These are phyloP conservation scores for Fraxinus angustifolia DNA, from an alignment of 305 asterid species.

Conservation along the genomic window DNA sequence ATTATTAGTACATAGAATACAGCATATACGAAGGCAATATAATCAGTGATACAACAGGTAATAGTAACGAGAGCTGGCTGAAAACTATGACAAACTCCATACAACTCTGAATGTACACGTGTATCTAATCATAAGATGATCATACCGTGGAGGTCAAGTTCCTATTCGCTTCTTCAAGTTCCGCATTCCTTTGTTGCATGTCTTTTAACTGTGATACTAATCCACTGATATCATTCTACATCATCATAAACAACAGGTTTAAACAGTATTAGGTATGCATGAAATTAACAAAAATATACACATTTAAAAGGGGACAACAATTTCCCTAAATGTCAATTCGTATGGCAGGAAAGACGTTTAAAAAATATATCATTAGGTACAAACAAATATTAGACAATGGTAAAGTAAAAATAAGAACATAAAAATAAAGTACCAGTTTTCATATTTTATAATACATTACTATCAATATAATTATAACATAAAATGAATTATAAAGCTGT, in stretches of 20 bases:
- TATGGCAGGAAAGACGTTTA: not conserved
- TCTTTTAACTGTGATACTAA: constrained; percentile 77
- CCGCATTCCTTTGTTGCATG: constrained; percentile 59
- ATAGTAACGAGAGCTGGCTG: not conserved
- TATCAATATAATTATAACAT: not conserved
- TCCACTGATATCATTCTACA: constrained; percentile 82
- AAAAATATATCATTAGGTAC: not conserved
- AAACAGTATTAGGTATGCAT: constrained; percentile 2
- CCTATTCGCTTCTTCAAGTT: constrained; percentile 62
- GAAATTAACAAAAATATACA: not conserved
- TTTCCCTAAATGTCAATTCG: not conserved
- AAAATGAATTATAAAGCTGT: not conserved
- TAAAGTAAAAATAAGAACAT: not conserved
- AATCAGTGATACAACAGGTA: not conserved
- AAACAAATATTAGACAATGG: not conserved
- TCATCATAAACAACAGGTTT: not conserved
- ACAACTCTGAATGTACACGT: not conserved
- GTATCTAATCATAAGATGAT: not conserved
- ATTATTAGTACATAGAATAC: constrained; percentile 3
- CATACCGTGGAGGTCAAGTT: constrained; percentile 58
- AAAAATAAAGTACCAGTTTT: not conserved
- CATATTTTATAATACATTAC: not conserved
- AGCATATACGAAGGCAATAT: not conserved
- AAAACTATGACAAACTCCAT: not conserved
- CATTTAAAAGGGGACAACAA: not conserved